Evolutionary conservation across 2,329 filamentous ascomycete species (phyloP).

Genomic region (Exophiala bonariae): DNA sequence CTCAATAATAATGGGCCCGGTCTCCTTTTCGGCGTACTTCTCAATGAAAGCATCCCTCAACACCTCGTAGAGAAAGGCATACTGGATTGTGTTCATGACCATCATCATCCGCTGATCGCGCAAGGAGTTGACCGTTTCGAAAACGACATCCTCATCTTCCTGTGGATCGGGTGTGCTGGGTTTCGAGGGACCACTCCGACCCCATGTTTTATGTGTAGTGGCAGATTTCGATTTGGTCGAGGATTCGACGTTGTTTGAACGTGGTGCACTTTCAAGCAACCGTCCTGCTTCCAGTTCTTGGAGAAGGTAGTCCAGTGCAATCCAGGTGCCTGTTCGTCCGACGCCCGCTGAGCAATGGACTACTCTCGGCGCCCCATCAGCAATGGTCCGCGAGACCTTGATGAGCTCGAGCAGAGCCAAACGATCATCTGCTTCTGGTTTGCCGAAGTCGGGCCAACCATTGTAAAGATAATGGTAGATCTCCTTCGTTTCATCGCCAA

Average conservation of each 20-base stretch:
- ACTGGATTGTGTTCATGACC: constrained; percentile 88
- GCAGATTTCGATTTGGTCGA: constrained; percentile 3
- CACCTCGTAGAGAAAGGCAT: constrained; percentile 84
- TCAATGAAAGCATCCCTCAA: constrained; percentile 73
- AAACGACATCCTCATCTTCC: constrained; percentile 66
- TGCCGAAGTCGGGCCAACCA: constrained; percentile 87
- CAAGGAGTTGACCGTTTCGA: constrained; percentile 74
- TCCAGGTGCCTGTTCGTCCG: constrained; percentile 91
- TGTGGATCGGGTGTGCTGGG: constrained; percentile 33
- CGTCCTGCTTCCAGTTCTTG: constrained; percentile 76
- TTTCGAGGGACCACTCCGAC: constrained; percentile 32
- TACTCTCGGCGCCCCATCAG: constrained; percentile 69
- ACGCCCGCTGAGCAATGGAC: constrained; percentile 90
- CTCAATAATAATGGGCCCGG: constrained; percentile 18
- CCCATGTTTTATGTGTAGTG: constrained; percentile 24
- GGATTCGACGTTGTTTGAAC: background rate
- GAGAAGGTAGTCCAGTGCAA: constrained; percentile 89
- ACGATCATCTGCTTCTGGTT: constrained; percentile 62
- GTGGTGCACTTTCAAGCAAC: constrained; percentile 45
- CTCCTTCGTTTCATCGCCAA: constrained; percentile 57
- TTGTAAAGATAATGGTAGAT: constrained; percentile 85
- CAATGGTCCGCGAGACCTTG: constrained; percentile 45
- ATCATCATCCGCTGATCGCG: constrained; percentile 89
- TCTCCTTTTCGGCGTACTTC: constrained; percentile 47
- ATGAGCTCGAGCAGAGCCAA: constrained; percentile 53